Conservation (phyloP, 352 stramenopile genomes). For the Phytophthora podocarpi region DNA sequence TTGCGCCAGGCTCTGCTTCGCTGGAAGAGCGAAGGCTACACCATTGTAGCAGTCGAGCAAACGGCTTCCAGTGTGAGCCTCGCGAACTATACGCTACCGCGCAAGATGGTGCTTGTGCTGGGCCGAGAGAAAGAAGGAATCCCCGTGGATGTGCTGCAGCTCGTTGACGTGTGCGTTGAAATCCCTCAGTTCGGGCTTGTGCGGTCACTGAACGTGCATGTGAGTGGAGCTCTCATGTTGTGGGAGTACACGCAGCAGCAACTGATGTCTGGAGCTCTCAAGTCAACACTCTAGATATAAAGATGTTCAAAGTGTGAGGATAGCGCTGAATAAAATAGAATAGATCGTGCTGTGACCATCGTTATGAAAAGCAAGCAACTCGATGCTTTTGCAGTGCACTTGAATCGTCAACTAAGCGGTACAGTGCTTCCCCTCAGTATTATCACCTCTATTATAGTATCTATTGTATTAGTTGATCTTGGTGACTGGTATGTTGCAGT, state of each 20-base stretch:
- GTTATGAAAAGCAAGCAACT: no score
- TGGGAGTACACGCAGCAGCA: constrained; percentile 97
- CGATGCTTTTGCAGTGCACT: no score
- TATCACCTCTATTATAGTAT: no score
- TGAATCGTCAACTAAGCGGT: no score
- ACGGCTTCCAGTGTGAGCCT: constrained; percentile 92
- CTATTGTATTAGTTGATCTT: no score
- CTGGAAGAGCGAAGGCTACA: constrained; percentile 90
- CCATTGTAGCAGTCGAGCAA: constrained; percentile 95
- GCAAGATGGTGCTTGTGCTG: constrained; percentile 94
- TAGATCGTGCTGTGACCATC: no score
- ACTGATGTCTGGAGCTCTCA: constrained; percentile 33
- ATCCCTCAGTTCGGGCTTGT: constrained; percentile 98
- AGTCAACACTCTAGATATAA: constrained; percentile 26
- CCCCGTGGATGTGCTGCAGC: constrained; percentile 93
- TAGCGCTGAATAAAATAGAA: constrained; percentile 7
- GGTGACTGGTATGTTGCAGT: no score
- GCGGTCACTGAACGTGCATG: constrained; percentile 97
- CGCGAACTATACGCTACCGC: constrained; percentile 81
- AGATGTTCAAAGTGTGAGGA: background rate
- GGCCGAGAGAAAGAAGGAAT: constrained; percentile 98
- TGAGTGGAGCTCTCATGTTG: constrained; percentile 94
- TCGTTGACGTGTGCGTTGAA: constrained; percentile 96
- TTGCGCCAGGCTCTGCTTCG: constrained; percentile 43
- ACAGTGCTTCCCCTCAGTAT: no score